Evolutionary conservation across 352 stramenopile species (phyloP).

Genomic region (Phytophthora idaei): DNA sequence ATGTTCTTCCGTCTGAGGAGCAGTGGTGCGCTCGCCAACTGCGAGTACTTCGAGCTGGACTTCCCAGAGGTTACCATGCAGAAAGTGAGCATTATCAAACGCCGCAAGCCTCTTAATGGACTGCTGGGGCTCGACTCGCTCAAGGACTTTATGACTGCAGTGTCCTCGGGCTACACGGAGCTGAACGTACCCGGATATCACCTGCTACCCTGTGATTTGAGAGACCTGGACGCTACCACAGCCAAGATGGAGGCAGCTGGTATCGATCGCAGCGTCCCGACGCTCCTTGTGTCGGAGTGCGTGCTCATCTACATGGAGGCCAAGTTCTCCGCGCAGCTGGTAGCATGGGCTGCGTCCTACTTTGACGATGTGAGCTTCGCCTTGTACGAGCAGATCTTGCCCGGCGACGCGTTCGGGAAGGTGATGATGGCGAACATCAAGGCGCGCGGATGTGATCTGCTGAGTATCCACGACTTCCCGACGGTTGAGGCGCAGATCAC

Average conservation of each 20-base stretch:
- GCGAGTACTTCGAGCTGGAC: conserved; percentile 88
- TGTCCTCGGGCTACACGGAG: conserved; percentile 62
- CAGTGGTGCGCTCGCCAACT: conserved; percentile 38
- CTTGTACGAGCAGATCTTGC: conserved; percentile 92
- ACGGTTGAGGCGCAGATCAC: conserved; percentile 74
- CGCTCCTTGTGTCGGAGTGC: conserved; percentile 90
- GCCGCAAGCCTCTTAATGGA: conserved; percentile 59
- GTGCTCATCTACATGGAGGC: conserved; percentile 94
- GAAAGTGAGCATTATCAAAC: conserved; percentile 80
- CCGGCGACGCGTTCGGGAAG: conserved; percentile 87
- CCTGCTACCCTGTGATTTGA: conserved; percentile 77
- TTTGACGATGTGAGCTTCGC: conserved; percentile 85
- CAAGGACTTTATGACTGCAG: conserved; percentile 57
- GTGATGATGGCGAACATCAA: conserved; percentile 94
- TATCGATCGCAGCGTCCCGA: conserved; percentile 54
- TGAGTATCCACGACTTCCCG: conserved; percentile 84
- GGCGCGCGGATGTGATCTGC: conserved; percentile 86
- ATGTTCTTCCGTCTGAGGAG: conserved; percentile 84
- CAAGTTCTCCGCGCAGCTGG: conserved; percentile 70
- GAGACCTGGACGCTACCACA: conserved; percentile 57
- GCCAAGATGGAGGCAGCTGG: conserved; percentile 66
- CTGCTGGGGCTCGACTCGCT: conserved; percentile 47
- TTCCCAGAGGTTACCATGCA: conserved; percentile 82
- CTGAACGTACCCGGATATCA: conserved; percentile 78
- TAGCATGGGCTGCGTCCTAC: conserved; percentile 67